Percentiles rank a stretch among this genome's conserved stretches.
These are phyloP conservation scores for Croton setiger DNA, from an alignment of 441 rosid species.

Conservation along the genomic window DNA sequence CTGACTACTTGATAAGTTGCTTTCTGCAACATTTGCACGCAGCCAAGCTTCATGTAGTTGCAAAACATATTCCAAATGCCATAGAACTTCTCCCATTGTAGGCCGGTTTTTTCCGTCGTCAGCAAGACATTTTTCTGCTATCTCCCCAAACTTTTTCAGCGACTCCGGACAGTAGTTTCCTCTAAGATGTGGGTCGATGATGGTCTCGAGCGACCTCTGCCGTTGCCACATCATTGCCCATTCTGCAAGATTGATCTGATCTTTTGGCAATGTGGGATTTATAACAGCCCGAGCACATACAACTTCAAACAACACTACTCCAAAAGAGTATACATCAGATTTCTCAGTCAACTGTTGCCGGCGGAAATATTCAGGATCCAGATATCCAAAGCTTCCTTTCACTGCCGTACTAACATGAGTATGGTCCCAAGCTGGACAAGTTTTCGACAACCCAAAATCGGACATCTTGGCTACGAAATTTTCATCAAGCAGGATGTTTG, in stretches of 20 bases:
- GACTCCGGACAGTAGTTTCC: slow-evolving; percentile 59
- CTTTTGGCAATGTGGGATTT: slow-evolving; percentile 80
- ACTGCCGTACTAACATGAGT: slow-evolving; percentile 92
- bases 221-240: slow-evolving; percentile 88
- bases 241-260: slow-evolving; percentile 91
- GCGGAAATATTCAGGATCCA: slow-evolving; percentile 83
- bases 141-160: slow-evolving; percentile 75
- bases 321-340: slow-evolving; percentile 86
- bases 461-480: slow-evolving; percentile 83
- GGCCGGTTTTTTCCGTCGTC: slow-evolving; percentile 85
- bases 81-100: slow-evolving; percentile 79
- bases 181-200: slow-evolving; percentile 53
- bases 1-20: slow-evolving; percentile 40
- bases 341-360: slow-evolving; percentile 88
- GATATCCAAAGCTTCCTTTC: slow-evolving; percentile 90
- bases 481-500: slow-evolving; percentile 73
- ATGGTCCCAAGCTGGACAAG: slow-evolving; percentile 77
- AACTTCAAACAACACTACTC: slow-evolving; percentile 76
- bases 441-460: slow-evolving; percentile 77
- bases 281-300: slow-evolving; percentile 85
- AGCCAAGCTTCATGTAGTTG: slow-evolving; percentile 83
- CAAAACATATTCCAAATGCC: slow-evolving; percentile 79
- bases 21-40: slow-evolving; percentile 27
- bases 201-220: slow-evolving; percentile 55
- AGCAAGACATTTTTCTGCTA: slow-evolving; percentile 79